Evolutionary conservation across 108 stramenopile species (phyloP).

Genomic region (Pseudonitzschia multiseries): DNA sequence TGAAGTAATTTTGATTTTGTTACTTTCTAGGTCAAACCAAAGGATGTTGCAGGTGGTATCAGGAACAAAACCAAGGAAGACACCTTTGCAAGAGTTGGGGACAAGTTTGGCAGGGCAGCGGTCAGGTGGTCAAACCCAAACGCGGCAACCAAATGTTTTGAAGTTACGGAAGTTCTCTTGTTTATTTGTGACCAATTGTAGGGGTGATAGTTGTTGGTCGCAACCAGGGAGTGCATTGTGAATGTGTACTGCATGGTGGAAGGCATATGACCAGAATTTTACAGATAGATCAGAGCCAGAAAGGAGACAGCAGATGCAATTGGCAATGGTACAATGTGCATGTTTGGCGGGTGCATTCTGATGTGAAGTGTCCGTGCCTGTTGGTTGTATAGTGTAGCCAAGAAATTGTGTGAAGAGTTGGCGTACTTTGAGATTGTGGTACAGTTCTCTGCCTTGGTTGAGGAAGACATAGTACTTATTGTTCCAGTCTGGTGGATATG

Average conservation of each 20-base stretch:
- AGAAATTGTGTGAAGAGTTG: conserved; percentile 6
- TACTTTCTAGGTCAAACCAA: neutral
- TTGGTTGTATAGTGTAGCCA: conserved; percentile 22
- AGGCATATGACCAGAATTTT: too few species aligned
- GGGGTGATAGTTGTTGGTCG: neutral
- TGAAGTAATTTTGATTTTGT: conserved; percentile 26
- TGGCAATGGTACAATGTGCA: neutral
- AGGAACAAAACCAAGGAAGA: too few species aligned
- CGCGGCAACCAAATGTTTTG: too few species aligned
- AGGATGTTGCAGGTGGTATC: too few species aligned
- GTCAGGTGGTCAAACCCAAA: too few species aligned
- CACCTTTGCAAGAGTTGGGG: too few species aligned
- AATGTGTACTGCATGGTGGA: conserved; percentile 1
- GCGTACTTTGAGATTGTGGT: conserved; percentile 16
- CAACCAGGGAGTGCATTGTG: conserved; percentile 15
- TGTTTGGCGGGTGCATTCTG: conserved; percentile 14
- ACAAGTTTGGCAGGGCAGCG: too few species aligned
- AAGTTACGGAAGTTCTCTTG: too few species aligned
- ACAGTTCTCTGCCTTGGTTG: conserved; percentile 34
- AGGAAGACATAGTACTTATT: conserved; percentile 28
- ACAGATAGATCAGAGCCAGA: too few species aligned
- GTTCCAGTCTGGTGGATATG: neutral
- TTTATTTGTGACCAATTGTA: too few species aligned
- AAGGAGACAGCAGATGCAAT: too few species aligned
- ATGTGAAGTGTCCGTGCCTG: conserved; percentile 24